These are phyloP conservation scores for Skeletonema marinoi DNA, from an alignment of 108 stramenopile genomes.

Conservation along the genomic window DNA sequence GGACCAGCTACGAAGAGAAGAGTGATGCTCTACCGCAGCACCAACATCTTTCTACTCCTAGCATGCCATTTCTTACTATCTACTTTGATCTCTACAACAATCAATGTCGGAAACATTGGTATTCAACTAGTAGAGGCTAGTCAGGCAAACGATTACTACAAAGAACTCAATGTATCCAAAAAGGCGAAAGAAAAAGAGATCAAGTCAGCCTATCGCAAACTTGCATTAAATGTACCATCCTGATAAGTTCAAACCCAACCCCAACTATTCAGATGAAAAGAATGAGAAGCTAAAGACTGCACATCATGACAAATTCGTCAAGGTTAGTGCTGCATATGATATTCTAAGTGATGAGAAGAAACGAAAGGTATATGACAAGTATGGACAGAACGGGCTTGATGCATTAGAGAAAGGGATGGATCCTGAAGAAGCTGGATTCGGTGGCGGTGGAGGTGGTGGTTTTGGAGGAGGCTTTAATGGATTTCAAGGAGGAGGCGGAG, in stretches of 20 bases:
- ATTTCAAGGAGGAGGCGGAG: slow-evolving; percentile 29
- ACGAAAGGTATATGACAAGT: slow-evolving; percentile 81
- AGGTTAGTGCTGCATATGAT: slow-evolving; percentile 75
- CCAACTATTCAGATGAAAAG: slow-evolving; percentile 33
- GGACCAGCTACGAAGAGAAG: not conserved
- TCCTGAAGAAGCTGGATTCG: slow-evolving; percentile 70
- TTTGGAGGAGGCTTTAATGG: slow-evolving; percentile 22
- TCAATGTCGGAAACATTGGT: too few species aligned
- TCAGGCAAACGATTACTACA: slow-evolving; percentile 53
- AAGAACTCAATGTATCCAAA: slow-evolving; percentile 52
- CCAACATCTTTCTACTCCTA: not conserved
- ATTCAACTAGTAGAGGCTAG: not conserved
- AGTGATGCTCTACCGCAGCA: not conserved
- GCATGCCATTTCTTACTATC: not conserved
- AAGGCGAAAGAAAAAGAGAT: slow-evolving; percentile 61
- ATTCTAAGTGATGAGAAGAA: slow-evolving; percentile 83
- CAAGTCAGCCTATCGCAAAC: slow-evolving; percentile 65
- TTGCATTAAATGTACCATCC: slow-evolving; percentile 73
- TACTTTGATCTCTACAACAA: not conserved
- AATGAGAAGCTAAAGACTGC: slow-evolving; percentile 58
- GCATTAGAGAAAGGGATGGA: slow-evolving; percentile 68
- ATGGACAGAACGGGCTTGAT: slow-evolving; percentile 81
- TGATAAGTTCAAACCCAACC: slow-evolving; percentile 61
- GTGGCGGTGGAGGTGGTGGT: slow-evolving; percentile 47
- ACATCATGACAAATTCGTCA: slow-evolving; percentile 69